Conservation (phyloP, 2,329 filamentous ascomycete genomes). For the Drechslerella dactyloides region DNA sequence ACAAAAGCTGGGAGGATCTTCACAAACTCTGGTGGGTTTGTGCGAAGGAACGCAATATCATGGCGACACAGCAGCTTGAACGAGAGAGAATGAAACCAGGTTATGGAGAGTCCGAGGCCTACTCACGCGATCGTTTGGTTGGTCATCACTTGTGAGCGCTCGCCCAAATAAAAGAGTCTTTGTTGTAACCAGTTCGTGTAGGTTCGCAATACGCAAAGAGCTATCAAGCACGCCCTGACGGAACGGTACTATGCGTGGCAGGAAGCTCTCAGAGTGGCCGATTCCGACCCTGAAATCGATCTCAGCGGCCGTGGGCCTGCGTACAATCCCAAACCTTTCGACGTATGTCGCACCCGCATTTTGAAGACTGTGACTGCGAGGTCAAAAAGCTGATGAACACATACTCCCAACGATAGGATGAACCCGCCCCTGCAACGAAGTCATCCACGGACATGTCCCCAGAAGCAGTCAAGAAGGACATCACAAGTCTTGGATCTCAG, state of each 20-base stretch:
- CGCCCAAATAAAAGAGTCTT: not conserved
- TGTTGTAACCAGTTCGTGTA: constrained; percentile 57
- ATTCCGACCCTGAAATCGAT: constrained; percentile 71
- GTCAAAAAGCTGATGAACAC: not conserved
- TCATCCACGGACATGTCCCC: not conserved
- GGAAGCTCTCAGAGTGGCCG: constrained; percentile 72
- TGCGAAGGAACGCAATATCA: constrained; percentile 84
- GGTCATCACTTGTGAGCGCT: constrained; percentile 2
- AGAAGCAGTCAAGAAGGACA: not conserved
- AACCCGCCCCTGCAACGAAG: not conserved
- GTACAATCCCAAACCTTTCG: constrained; percentile 57
- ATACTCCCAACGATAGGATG: constrained; percentile 4
- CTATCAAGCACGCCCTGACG: constrained; percentile 82
- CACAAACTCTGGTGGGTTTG: constrained; percentile 95
- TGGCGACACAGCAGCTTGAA: constrained; percentile 78
- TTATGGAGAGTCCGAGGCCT: constrained; percentile 74
- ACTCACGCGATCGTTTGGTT: constrained; percentile 64
- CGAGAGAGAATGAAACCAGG: constrained; percentile 71
- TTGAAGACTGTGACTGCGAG: not conserved
- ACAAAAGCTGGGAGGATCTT: constrained; percentile 92
- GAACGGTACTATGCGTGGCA: constrained; percentile 90
- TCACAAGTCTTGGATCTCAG: not conserved
- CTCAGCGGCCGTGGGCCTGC: constrained; percentile 62
- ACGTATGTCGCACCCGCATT: constrained; percentile 12
- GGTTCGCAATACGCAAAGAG: constrained; percentile 77